phyloP scores from a whole-genome alignment of 1,139 yeast genomes.

The Pichiaceae sp. region DNA sequence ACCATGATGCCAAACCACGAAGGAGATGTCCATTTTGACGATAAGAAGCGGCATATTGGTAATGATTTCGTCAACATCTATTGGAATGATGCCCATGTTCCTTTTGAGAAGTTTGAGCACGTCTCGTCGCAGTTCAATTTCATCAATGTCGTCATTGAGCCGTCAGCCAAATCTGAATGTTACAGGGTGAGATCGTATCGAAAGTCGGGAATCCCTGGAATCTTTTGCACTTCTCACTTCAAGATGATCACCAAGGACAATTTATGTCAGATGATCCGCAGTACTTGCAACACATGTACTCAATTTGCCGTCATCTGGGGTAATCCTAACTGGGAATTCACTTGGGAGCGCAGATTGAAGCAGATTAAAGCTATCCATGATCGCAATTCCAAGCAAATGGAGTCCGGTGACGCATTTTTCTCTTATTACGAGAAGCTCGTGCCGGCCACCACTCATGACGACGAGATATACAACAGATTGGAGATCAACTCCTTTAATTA shows the following conservation, averaged over 20 bases:
- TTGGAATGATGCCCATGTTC: slow-evolving; percentile 22
- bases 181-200: slow-evolving; percentile 59
- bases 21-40: slow-evolving; percentile 37
- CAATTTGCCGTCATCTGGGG: slow-evolving; percentile 77
- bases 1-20: slow-evolving; percentile 65
- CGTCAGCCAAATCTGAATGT: slow-evolving; percentile 28
- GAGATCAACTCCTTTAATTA: slow-evolving; percentile 35
- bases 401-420: background rate
- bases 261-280: slow-evolving; percentile 57
- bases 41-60: slow-evolving; percentile 80
- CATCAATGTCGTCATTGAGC: slow-evolving; percentile 69
- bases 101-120: slow-evolving; percentile 58
- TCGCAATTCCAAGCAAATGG: slow-evolving; percentile 6
- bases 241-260: slow-evolving; percentile 57
- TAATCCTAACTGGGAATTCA: slow-evolving; percentile 40
- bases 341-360: slow-evolving; percentile 60
- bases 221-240: slow-evolving; percentile 68
- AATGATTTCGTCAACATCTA: slow-evolving; percentile 61
- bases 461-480: slow-evolving; percentile 28
- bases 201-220: slow-evolving; percentile 64
- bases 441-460: slow-evolving; percentile 19
- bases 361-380: slow-evolving; percentile 39
- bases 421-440: slow-evolving; percentile 1
- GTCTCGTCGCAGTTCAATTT: slow-evolving; percentile 78
- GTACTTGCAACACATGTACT: slow-evolving; percentile 56